A percentile compares a stretch with the other conserved stretches of the same genome.
These are phyloP conservation scores for Claviceps digitariae DNA, from an alignment of 2,329 filamentous ascomycete species.

Conservation along the genomic window DNA sequence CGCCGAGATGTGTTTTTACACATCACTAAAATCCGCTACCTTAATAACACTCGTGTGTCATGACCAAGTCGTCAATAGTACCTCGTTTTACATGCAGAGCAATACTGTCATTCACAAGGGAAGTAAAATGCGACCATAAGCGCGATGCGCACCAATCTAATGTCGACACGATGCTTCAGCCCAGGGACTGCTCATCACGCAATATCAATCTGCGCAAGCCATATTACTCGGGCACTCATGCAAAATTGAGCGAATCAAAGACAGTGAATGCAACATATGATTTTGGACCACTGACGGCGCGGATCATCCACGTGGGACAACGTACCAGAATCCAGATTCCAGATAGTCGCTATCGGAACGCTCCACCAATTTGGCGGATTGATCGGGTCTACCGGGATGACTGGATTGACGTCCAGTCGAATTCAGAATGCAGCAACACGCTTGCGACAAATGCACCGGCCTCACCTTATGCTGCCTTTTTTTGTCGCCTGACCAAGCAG, in stretches of 20 bases:
- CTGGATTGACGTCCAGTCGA: neutral
- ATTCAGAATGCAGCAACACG: neutral
- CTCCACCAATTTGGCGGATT: neutral
- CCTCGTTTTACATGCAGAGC: neutral
- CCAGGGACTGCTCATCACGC: neutral
- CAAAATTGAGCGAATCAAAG: neutral
- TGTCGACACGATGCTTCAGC: neutral
- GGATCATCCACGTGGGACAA: neutral
- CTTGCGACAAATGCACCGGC: neutral
- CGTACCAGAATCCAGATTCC: too few relatives aligned
- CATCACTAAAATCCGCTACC: neutral
- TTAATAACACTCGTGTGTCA: neutral
- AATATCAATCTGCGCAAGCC: neutral
- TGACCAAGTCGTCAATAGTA: neutral
- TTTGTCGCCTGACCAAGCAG: neutral
- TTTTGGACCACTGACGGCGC: neutral
- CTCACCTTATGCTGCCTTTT: neutral
- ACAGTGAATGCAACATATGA: neutral
- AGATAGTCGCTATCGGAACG: neutral
- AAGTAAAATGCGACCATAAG: neutral
- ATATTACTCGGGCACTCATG: neutral
- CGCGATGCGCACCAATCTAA: neutral
- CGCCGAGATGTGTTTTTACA: too few relatives aligned
- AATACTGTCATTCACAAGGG: neutral
- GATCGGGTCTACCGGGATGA: neutral